Base-by-base conservation (phyloP, 2,329 filamentous ascomycete genomes). In the Exutisphaerella laricina region DNA sequence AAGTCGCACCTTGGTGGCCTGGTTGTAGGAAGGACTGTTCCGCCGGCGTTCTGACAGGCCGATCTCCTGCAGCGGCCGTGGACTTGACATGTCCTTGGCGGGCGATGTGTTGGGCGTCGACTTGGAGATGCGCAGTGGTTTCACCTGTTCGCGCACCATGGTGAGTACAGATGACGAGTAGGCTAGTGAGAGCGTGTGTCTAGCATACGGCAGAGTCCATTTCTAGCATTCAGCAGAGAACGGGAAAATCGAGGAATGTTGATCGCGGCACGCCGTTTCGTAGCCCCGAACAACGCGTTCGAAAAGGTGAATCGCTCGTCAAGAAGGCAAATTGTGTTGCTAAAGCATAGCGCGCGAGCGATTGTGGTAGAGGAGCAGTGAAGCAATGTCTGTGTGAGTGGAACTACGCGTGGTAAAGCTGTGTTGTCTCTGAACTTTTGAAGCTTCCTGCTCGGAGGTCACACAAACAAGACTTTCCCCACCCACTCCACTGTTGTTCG, bases 1-100 rank as follows among this genome's bases (percentile, higher is more conserved):
- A 22, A 32, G 34, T 38, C 28, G 34, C 33, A 89, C 84, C 77
- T 85, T 88, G 46, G 71, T 74, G 49, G 70, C 66, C 65, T 89
- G 84, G 59, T 84, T 88, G 79, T 84, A 94, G 71, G 85, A 94
- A 40, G 89, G 88, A 38, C 89, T 96, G 71, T 97, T 97, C 58
- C 89, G 79, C 63, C 90, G 80, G 66, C 81, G 83, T 68, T 89
- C 87, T 50, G 85, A 85, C 39, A 85, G 85, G 56, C 85, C 87
- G 61, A 98, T 81, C 71, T 98, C 92, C 49, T 88, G 85, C 53
- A 98, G 77, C 45, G 92, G 85, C 58, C 85, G 81, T 61, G 82
- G 78, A 76, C 65, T 66, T 58, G 76, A 73, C 36, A 41, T 36
- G 72, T 78, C 77, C 66, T 82, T 89, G 59, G 71, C 67, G 32